A percentile compares a stretch with the other conserved stretches of the same genome.
Conservation (phyloP, 495 filamentous ascomycete species). For the Wilcoxina mikolae region DNA sequence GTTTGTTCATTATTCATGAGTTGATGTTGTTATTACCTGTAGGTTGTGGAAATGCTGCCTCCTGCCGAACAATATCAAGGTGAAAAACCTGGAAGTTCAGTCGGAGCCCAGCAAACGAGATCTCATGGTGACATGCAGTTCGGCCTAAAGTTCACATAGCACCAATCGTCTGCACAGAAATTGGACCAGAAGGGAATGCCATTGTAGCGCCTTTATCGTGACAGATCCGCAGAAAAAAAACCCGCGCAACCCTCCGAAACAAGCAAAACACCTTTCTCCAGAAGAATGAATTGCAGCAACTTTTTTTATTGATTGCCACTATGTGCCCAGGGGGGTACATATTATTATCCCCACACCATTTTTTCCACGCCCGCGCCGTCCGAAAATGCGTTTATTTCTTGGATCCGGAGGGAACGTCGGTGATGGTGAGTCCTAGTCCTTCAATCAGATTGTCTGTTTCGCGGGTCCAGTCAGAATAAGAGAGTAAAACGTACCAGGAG, state of each 20-base stretch:
- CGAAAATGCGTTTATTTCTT: constrained; percentile 18
- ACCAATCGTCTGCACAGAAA: no score
- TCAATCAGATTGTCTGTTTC: no score
- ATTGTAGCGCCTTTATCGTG: constrained; percentile 3
- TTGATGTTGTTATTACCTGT: no score
- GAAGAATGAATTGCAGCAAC: constrained; percentile 1
- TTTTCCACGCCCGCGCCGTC: background rate
- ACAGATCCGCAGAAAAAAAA: background rate
- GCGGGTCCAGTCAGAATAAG: no score
- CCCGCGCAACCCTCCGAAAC: background rate
- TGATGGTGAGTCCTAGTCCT: constrained; percentile 51
- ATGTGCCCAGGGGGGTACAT: background rate
- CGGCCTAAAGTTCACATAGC: constrained; percentile 3
- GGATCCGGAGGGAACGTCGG: constrained; percentile 44
- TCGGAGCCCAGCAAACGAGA: no score
- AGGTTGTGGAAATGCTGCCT: no score
- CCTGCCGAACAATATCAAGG: no score
- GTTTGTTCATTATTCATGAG: no score
- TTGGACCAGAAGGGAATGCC: constrained; percentile 6
- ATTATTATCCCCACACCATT: constrained; percentile 1
- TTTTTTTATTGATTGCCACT: constrained; percentile 3
- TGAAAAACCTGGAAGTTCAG: no score
- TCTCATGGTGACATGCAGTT: constrained; percentile 4
- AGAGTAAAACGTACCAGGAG: constrained; percentile 54
- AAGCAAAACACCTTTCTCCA: background rate